phyloP scores from a whole-genome alignment of 345 rosid species.

The Aquilaria malaccensis region DNA sequence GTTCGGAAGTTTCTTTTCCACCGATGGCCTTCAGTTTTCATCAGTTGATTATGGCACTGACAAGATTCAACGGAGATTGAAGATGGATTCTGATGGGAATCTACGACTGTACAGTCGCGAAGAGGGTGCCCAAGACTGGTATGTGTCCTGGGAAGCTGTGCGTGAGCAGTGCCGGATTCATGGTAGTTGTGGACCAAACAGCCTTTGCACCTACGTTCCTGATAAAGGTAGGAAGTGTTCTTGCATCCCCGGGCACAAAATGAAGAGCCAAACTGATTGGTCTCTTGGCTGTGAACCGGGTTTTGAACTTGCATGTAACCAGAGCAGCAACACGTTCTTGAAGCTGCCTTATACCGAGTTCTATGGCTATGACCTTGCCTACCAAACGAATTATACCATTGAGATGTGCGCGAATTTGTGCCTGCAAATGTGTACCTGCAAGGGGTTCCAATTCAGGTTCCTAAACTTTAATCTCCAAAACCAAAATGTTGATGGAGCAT shows the following conservation, averaged over 20 bases:
- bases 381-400: conserved; percentile 1
- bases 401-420: background rate
- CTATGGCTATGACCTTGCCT: conserved; percentile 6
- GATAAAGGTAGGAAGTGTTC: conserved; percentile 11
- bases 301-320: conserved; percentile 12
- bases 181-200: conserved; percentile 22
- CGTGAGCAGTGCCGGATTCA: conserved; percentile 10
- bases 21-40: background rate
- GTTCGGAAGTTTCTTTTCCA: conserved; percentile 12
- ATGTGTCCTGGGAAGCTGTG: conserved; percentile 15
- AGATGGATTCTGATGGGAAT: conserved; percentile 21
- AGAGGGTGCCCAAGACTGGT: background rate
- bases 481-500: background rate
- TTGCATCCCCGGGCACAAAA: conserved; percentile 14
- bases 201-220: conserved; percentile 12
- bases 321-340: background rate
- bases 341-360: conserved; percentile 5
- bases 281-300: conserved; percentile 16
- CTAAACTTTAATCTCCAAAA: background rate
- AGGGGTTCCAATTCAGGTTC: conserved; percentile 5
- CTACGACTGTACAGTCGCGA: conserved; percentile 14
- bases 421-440: background rate
- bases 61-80: conserved; percentile 9
- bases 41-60: conserved; percentile 15
- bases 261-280: conserved; percentile 13